Percentiles rank a stretch among this genome's conserved stretches.
Evolutionary conservation across 306 rosid species (phyloP).

Genomic region (Canavalia gladiata): DNA sequence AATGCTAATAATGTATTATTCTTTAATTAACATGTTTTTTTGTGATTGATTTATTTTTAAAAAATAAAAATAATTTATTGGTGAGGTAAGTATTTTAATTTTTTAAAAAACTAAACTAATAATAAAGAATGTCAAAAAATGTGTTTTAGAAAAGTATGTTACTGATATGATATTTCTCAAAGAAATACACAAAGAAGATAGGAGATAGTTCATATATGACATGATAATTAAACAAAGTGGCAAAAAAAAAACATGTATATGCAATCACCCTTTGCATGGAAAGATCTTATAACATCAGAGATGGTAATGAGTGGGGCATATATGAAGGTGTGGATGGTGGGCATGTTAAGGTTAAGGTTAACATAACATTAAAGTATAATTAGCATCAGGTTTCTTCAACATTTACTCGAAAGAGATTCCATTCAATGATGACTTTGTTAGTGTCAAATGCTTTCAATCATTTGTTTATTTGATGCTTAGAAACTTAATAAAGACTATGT

Average conservation of each 20-base stretch:
- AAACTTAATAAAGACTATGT: constrained; percentile 42
- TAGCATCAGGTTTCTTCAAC: constrained; percentile 39
- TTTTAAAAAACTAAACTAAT: no score
- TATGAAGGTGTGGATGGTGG: constrained; percentile 43
- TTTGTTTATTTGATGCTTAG: constrained; percentile 48
- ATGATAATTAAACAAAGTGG: constrained; percentile 42
- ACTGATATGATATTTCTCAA: no score
- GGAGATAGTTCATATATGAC: constrained; percentile 32
- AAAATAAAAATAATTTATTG: background rate
- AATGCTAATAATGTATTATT: no score
- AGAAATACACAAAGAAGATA: background rate
- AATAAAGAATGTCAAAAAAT: no score
- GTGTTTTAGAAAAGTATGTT: no score
- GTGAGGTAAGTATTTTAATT: no score
- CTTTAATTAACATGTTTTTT: no score
- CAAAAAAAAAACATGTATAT: constrained; percentile 27
- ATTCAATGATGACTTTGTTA: constrained; percentile 52
- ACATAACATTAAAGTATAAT: constrained; percentile 39
- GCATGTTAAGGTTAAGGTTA: constrained; percentile 27
- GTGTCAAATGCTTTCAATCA: constrained; percentile 52
- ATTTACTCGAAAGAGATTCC: constrained; percentile 58
- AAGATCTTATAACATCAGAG: constrained; percentile 40
- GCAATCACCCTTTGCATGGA: constrained; percentile 47
- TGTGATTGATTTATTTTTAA: background rate
- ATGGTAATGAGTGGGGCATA: constrained; percentile 44